These are phyloP conservation scores for Lasiosphaeria ovina DNA, from an alignment of 495 filamentous ascomycete species.

Conservation along the genomic window DNA sequence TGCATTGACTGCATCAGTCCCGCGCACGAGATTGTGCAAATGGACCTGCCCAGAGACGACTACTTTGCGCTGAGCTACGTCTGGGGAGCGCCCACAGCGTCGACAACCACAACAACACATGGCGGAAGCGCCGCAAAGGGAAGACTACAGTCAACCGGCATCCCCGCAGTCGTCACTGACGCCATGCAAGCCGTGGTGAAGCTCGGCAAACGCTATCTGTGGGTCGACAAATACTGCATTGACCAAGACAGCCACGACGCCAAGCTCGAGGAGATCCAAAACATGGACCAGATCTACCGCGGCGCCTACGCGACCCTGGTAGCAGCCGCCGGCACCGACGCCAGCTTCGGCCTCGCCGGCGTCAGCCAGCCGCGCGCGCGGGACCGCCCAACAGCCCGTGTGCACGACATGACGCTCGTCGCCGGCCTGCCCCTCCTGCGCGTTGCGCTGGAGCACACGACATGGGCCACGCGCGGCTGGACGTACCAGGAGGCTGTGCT, in stretches of 20 bases:
- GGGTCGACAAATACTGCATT: constrained; percentile 29
- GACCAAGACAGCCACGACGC: constrained; percentile 15
- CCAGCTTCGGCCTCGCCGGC: constrained; percentile 25
- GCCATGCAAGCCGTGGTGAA: constrained; percentile 20
- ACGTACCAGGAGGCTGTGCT: constrained; percentile 42
- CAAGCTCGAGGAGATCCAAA: constrained; percentile 13
- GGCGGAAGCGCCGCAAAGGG: background rate
- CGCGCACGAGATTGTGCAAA: background rate
- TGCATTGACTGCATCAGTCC: background rate
- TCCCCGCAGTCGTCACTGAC: constrained; percentile 21
- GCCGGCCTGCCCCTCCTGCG: background rate
- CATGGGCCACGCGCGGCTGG: constrained; percentile 40
- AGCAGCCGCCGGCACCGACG: constrained; percentile 22
- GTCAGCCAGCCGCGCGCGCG: constrained; percentile 4
- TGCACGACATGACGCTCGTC: background rate
- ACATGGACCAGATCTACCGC: constrained; percentile 29
- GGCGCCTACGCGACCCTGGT: constrained; percentile 22
- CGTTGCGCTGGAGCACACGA: background rate
- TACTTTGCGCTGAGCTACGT: constrained; percentile 26
- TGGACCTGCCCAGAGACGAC: background rate
- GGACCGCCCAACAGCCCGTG: background rate
- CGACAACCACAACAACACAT: background rate
- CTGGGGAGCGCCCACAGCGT: constrained; percentile 13
- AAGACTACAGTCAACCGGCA: constrained; percentile 10
- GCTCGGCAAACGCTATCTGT: constrained; percentile 21